Evolutionary conservation across 768 basidiomycete species (phyloP).

Genomic region (Strobilomyces confusus): DNA sequence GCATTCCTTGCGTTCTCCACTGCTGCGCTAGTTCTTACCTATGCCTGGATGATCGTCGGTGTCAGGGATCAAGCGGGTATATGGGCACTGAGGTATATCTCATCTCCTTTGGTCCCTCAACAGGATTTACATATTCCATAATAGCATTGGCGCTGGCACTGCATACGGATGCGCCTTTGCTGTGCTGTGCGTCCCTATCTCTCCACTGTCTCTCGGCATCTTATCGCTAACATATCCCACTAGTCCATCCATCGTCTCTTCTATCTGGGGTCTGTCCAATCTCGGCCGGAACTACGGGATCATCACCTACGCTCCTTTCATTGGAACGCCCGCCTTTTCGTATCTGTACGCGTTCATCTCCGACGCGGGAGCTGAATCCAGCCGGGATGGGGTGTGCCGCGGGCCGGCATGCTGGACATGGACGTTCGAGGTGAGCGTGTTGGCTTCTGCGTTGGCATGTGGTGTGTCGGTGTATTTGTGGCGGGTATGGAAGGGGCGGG

Average conservation of each 20-base stretch:
- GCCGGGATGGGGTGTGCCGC: constrained; percentile 38
- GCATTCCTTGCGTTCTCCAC: constrained; percentile 53
- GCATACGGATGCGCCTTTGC: constrained; percentile 72
- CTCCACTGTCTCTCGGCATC: not conserved
- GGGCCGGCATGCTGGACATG: constrained; percentile 61
- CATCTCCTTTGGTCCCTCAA: not conserved
- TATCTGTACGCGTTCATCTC: constrained; percentile 75
- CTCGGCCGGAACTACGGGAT: constrained; percentile 76
- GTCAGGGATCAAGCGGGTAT: constrained; percentile 47
- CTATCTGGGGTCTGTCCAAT: constrained; percentile 68
- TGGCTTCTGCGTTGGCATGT: constrained; percentile 43
- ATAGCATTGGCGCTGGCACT: constrained; percentile 60
- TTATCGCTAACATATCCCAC: not conserved
- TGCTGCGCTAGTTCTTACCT: constrained; percentile 46
- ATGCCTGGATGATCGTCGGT: constrained; percentile 50
- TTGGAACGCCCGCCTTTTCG: constrained; percentile 72
- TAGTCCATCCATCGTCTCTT: constrained; percentile 62
- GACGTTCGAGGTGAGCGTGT: constrained; percentile 57
- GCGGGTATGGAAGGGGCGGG: constrained; percentile 56
- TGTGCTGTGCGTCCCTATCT: constrained; percentile 49
- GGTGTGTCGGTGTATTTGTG: constrained; percentile 48
- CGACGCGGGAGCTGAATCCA: constrained; percentile 33
- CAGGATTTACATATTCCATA: not conserved
- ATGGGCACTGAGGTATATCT: constrained; percentile 66
- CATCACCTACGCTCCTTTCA: constrained; percentile 69